Percentiles rank a stretch among this genome's conserved stretches.
Conservation (phyloP, 768 basidiomycete species). For the Rhodotorula paludigena region DNA sequence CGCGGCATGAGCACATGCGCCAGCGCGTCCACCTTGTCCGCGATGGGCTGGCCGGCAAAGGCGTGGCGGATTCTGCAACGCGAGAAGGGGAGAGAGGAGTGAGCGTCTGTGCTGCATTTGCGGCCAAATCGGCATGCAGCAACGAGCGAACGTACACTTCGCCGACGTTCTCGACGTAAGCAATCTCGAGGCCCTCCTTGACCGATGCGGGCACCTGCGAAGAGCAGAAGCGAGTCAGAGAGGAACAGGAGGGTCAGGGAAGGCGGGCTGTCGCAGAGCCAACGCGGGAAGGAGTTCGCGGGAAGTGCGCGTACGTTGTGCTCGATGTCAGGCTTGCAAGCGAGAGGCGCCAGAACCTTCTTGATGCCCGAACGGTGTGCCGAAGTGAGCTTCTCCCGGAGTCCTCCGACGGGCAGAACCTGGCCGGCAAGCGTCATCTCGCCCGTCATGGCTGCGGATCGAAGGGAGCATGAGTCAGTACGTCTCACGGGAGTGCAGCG, state of each 20-base stretch:
- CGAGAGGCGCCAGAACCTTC: conserved; percentile 77
- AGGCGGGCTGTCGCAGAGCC: too few species aligned
- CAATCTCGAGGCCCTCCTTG: conserved; percentile 87
- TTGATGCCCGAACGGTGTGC: conserved; percentile 96
- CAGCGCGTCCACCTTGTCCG: conserved; percentile 16
- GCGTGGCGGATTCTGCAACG: conserved; percentile 84
- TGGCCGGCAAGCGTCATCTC: conserved; percentile 95
- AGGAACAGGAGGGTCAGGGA: background rate
- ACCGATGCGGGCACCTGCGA: conserved; percentile 66
- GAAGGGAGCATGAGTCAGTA: background rate
- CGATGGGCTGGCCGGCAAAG: conserved; percentile 51
- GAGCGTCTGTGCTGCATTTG: too few species aligned
- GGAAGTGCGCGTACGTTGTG: conserved; percentile 65
- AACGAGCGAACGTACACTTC: too few species aligned
- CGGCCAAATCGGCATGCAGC: too few species aligned
- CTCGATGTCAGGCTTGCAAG: conserved; percentile 89
- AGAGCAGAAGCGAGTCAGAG: background rate
- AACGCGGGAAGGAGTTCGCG: too few species aligned
- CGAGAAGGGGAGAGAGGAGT: too few species aligned
- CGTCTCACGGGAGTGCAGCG: background rate
- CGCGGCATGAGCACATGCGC: conserved; percentile 17
- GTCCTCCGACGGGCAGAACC: conserved; percentile 88
- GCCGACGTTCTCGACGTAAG: conserved; percentile 87
- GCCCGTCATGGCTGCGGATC: conserved; percentile 80
- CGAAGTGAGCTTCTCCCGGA: conserved; percentile 88